These are phyloP conservation scores for Moesziomyces parantarcticus DNA, from an alignment of 1,284 basidiomycete genomes.

Conservation along the genomic window DNA sequence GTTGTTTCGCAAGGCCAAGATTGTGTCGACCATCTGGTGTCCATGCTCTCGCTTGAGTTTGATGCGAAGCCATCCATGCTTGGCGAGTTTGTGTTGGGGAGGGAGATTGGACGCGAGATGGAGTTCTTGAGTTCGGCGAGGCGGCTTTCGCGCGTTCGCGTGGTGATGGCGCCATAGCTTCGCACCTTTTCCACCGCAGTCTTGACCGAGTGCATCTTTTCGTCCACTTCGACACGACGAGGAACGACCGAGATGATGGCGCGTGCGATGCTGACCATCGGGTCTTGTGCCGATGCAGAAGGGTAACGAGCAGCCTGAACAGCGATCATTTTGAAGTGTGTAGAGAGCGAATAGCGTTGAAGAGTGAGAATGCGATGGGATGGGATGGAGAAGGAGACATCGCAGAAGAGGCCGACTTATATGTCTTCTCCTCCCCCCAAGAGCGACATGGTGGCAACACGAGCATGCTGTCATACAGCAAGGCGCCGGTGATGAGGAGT, in stretches of 20 bases:
- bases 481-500: background rate
- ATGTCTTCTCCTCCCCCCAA: background rate
- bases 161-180: constrained; percentile 15
- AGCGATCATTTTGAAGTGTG: constrained; percentile 1
- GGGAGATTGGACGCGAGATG: constrained; percentile 20
- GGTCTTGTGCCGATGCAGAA: constrained; percentile 6
- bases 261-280: constrained; percentile 10
- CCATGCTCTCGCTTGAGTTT: background rate
- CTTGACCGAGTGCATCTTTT: constrained; percentile 13
- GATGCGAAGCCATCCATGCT: background rate
- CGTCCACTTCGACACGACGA: background rate
- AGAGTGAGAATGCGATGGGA: background rate
- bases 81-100: background rate
- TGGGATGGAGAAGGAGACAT: background rate
- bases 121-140: constrained; percentile 9
- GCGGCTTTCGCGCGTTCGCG: constrained; percentile 1
- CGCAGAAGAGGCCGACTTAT: background rate
- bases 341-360: background rate
- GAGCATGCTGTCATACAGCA: background rate
- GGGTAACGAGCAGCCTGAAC: constrained; percentile 16
- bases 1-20: background rate
- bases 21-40: background rate
- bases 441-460: background rate
- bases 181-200: background rate
- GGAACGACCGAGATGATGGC: constrained; percentile 10